Evolutionary conservation across 179 eudicot genomes (phyloP).

Genomic region (Dionaea muscipula): DNA sequence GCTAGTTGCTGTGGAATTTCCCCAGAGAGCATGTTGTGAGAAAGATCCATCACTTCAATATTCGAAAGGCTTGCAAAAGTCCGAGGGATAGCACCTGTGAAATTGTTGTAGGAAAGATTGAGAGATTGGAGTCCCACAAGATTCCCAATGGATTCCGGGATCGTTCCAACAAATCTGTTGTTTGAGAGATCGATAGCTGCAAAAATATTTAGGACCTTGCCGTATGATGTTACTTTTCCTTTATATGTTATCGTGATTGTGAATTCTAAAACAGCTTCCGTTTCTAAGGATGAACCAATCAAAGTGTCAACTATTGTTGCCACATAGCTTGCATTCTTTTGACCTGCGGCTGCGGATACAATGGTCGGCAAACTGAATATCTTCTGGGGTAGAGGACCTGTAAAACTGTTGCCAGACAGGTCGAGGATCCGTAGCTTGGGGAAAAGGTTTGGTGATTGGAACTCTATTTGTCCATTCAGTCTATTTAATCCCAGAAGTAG

Average conservation of each 20-base stretch:
- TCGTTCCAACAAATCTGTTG: slow-evolving; percentile 24
- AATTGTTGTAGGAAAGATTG: slow-evolving; percentile 27
- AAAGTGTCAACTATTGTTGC: too few species aligned
- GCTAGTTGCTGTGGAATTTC: slow-evolving; percentile 17
- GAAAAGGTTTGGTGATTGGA: not conserved
- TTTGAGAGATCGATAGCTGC: slow-evolving; percentile 28
- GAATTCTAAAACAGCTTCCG: too few species aligned
- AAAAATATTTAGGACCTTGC: not conserved
- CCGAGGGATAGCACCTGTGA: slow-evolving; percentile 20
- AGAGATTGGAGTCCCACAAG: slow-evolving; percentile 21
- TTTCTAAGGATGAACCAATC: too few species aligned
- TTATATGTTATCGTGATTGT: too few species aligned
- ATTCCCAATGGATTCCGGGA: slow-evolving; percentile 18
- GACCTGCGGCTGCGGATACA: too few species aligned
- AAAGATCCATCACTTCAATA: slow-evolving; percentile 29
- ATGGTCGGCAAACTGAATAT: too few species aligned
- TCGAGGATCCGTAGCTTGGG: not conserved
- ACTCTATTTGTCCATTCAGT: slow-evolving; percentile 16
- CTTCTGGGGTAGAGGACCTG: not conserved
- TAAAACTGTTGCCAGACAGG: not conserved
- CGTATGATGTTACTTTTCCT: not conserved
- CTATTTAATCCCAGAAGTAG: slow-evolving; percentile 21
- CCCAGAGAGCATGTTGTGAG: slow-evolving; percentile 21
- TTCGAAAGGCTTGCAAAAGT: slow-evolving; percentile 17
- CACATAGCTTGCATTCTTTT: too few species aligned